Conservation (phyloP, 495 filamentous ascomycete genomes). For the Aspergillus diversus region DNA sequence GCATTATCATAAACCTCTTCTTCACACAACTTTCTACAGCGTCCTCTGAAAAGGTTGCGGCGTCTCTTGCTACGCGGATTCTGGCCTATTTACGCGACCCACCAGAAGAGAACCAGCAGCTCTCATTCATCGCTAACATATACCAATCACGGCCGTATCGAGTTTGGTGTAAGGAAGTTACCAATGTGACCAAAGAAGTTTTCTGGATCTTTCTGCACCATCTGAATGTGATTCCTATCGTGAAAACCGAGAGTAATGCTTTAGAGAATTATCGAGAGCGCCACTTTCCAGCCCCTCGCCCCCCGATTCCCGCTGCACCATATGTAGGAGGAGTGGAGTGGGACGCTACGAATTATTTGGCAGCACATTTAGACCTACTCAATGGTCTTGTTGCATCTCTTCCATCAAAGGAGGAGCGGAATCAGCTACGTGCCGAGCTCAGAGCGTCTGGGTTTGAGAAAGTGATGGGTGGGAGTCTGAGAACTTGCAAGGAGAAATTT, state of each 20-base stretch:
- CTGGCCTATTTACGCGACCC: constrained; percentile 81
- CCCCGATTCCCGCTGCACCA: constrained; percentile 90
- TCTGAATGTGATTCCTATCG: constrained; percentile 76
- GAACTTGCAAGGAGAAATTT: constrained; percentile 97
- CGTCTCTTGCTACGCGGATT: constrained; percentile 66
- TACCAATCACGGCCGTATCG: constrained; percentile 85
- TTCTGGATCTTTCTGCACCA: constrained; percentile 99
- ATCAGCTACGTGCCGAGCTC: constrained; percentile 74
- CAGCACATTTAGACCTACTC: constrained; percentile 86
- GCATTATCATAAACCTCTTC: constrained; percentile 81
- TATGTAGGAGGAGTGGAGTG: constrained; percentile 98
- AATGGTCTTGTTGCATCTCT: constrained; percentile 90
- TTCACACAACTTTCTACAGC: constrained; percentile 78
- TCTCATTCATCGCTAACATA: constrained; percentile 88
- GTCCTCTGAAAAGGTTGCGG: constrained; percentile 49
- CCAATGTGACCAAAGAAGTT: constrained; percentile 93
- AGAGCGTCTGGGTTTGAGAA: constrained; percentile 90
- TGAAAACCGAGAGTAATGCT: constrained; percentile 35
- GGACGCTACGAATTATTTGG: constrained; percentile 97
- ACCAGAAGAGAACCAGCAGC: constrained; percentile 70
- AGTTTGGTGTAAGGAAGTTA: constrained; percentile 90
- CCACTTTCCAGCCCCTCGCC: constrained; percentile 85
- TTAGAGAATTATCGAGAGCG: constrained; percentile 44
- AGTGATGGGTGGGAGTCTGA: constrained; percentile 77
- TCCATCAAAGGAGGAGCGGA: constrained; percentile 72